These are phyloP conservation scores for Yarrowia yakushimensis DNA, from an alignment of 805 yeast genomes.

Conservation along the genomic window DNA sequence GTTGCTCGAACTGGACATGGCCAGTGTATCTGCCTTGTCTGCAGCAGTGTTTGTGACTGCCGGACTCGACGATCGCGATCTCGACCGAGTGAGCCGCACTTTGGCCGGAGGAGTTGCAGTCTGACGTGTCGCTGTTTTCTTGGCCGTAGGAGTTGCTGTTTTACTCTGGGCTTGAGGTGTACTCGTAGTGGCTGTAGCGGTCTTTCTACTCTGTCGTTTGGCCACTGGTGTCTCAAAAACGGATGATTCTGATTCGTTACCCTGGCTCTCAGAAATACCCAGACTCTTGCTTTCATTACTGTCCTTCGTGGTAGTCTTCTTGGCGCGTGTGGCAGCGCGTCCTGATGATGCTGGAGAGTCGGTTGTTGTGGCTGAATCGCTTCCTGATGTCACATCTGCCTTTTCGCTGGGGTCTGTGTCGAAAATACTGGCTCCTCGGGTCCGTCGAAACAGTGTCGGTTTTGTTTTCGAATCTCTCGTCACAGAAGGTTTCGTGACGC, in stretches of 20 bases:
- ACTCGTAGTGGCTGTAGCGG: neutral
- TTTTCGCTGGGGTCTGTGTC: neutral
- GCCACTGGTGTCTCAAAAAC: neutral
- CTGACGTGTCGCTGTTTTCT: neutral
- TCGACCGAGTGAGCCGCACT: neutral
- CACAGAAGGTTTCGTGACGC: neutral
- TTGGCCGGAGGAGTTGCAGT: neutral
- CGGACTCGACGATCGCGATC: neutral
- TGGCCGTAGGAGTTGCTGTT: neutral
- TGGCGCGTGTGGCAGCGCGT: neutral
- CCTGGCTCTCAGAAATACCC: neutral
- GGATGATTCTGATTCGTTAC: neutral
- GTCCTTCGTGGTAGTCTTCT: neutral
- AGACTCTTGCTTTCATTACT: neutral
- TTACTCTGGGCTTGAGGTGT: neutral
- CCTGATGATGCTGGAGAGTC: neutral
- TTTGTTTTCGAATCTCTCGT: neutral
- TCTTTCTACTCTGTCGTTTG: neutral
- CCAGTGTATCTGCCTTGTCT: neutral
- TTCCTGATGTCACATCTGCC: neutral
- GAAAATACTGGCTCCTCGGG: neutral
- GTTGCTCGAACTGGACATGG: neutral
- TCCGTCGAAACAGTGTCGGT: neutral
- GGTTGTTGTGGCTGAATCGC: neutral
- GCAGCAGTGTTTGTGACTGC: neutral